Evolutionary conservation across 2,329 filamentous ascomycete genomes (phyloP).

Genomic region (Colletotrichum sp.): DNA sequence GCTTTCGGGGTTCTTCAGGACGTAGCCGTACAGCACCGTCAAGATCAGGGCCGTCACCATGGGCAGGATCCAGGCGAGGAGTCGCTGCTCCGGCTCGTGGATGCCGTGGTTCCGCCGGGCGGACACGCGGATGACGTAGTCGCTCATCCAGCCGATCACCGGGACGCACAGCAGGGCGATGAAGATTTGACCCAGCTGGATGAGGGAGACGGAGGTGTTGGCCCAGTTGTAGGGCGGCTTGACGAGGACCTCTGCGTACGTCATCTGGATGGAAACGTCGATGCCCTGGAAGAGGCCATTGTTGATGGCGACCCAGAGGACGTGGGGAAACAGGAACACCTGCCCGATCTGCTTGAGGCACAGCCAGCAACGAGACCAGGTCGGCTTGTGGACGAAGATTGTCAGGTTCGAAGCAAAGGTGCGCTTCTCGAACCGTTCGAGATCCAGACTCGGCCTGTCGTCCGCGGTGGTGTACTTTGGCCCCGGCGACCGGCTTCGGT

Average conservation of each 20-base stretch:
- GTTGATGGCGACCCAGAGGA: constrained; percentile 16
- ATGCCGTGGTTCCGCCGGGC: constrained; percentile 45
- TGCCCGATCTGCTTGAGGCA: constrained; percentile 13
- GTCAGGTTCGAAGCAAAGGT: constrained; percentile 1
- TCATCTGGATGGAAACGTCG: constrained; percentile 17
- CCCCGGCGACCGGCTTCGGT: background rate
- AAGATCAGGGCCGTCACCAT: constrained; percentile 10
- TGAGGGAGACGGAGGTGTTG: constrained; percentile 15
- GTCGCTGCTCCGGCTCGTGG: constrained; percentile 44
- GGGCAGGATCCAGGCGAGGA: constrained; percentile 25
- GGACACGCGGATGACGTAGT: constrained; percentile 21
- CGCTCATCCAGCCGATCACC: constrained; percentile 16
- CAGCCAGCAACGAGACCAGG: background rate
- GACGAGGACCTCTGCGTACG: constrained; percentile 11
- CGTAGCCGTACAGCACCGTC: constrained; percentile 14
- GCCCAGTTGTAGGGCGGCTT: constrained; percentile 18
- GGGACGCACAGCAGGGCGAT: constrained; percentile 9
- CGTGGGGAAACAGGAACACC: constrained; percentile 17
- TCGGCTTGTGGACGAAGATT: background rate
- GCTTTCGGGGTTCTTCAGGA: background rate
- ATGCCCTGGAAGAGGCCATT: constrained; percentile 20
- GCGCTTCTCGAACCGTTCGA: background rate
- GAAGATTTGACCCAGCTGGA: constrained; percentile 9
- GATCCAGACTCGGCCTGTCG: background rate
- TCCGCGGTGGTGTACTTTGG: background rate